These are phyloP conservation scores for Straminergon stramineum DNA, from an alignment of 225 moss, liverwort and hornwort genomes.

Conservation along the genomic window DNA sequence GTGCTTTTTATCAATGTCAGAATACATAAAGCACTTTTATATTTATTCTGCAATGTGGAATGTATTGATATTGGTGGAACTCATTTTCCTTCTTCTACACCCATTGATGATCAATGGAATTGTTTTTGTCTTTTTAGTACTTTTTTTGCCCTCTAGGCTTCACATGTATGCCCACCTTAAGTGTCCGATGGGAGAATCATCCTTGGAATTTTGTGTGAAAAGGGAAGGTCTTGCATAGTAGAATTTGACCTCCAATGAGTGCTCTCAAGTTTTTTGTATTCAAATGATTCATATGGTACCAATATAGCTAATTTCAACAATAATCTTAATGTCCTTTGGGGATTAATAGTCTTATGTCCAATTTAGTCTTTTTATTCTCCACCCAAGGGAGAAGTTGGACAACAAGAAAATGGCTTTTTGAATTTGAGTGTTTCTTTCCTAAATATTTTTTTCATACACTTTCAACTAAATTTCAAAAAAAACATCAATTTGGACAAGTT, in stretches of 20 bases:
- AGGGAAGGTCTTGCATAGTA: background rate
- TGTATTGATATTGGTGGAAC: background rate
- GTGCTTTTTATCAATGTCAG: background rate
- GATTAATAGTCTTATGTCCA: background rate
- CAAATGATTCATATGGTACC: accelerated
- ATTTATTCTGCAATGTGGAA: background rate
- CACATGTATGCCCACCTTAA: too few species aligned
- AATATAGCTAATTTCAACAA: accelerated
- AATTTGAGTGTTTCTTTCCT: background rate
- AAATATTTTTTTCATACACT: background rate
- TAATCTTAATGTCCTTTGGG: background rate
- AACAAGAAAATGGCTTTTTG: background rate
- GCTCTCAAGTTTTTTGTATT: background rate
- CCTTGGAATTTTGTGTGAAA: background rate
- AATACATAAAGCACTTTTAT: background rate
- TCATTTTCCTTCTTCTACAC: background rate
- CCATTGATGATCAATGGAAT: background rate
- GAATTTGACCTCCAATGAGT: background rate
- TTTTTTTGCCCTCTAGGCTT: accelerated
- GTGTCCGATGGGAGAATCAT: background rate
- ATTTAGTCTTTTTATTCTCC: background rate
- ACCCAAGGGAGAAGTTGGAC: accelerated
- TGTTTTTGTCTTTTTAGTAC: background rate
- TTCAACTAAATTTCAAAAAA: background rate
- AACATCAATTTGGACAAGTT: background rate